Conservation (phyloP, 176 grass and related monocot species). For the Elymus sibiricus region DNA sequence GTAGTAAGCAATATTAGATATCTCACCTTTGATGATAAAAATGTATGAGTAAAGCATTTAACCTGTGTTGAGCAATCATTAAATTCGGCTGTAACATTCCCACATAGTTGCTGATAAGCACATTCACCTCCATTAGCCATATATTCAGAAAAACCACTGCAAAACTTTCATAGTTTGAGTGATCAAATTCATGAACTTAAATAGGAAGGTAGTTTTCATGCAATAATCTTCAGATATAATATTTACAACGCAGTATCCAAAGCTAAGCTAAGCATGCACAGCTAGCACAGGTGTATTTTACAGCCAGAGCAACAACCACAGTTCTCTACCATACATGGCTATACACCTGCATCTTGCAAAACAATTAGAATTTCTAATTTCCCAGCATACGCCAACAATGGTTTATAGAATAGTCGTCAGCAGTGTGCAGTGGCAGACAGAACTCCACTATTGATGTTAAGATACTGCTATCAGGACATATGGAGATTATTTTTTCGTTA, state of each 20-base stretch:
- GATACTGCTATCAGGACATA: not conserved
- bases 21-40: not conserved
- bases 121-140: slow-evolving; percentile 81
- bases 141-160: slow-evolving; percentile 82
- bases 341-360: not conserved
- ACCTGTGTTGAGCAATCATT: slow-evolving; percentile 98
- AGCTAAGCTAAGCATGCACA: slow-evolving; percentile 4
- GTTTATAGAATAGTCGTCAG: not conserved
- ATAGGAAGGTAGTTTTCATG: not conserved
- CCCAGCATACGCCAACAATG: not conserved
- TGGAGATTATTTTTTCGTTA: not conserved
- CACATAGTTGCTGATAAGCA: slow-evolving; percentile 74
- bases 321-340: not conserved
- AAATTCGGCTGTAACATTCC: slow-evolving; percentile 71
- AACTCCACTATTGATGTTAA: not conserved
- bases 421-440: not conserved
- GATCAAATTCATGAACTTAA: not conserved
- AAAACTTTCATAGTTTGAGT: not conserved
- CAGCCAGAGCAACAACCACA: not conserved
- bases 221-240: not conserved
- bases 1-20: slow-evolving; percentile 19
- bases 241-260: not conserved
- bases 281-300: not conserved
- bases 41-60: not conserved
- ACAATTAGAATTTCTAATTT: not conserved